Conservation (phyloP, 495 filamentous ascomycete species). For the Aspergillus cavernicola region DNA sequence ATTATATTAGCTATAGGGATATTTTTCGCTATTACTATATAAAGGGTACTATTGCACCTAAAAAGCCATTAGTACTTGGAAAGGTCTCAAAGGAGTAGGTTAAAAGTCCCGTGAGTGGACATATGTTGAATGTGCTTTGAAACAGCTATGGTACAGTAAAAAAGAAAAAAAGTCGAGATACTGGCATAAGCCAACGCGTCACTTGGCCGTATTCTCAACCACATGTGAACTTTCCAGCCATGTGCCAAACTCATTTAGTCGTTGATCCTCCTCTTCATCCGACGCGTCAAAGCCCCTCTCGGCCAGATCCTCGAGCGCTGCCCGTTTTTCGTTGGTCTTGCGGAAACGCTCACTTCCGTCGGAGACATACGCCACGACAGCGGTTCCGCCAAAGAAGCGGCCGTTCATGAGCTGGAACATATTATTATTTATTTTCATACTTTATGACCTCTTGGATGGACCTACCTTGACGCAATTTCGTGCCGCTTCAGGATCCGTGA, state of each 20-base stretch:
- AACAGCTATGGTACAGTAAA: too few species aligned
- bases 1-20: too few species aligned
- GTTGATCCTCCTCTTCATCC: conserved; percentile 43
- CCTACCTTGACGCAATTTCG: conserved; percentile 63
- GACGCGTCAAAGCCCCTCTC: conserved; percentile 39
- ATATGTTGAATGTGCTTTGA: too few species aligned
- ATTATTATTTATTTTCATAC: background rate
- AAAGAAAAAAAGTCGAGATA: too few species aligned
- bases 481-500: conserved; percentile 65
- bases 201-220: conserved; percentile 27
- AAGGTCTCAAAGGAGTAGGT: too few species aligned
- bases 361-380: conserved; percentile 71
- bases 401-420: conserved; percentile 66
- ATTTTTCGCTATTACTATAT: too few species aligned
- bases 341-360: conserved; percentile 74
- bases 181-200: background rate
- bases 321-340: conserved; percentile 54
- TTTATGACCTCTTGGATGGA: background rate
- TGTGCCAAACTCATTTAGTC: conserved; percentile 52
- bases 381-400: conserved; percentile 68
- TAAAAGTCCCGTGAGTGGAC: too few species aligned
- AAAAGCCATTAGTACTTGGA: too few species aligned
- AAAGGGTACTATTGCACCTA: too few species aligned
- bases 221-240: conserved; percentile 47
- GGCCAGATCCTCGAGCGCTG: conserved; percentile 40